Evolutionary conservation across 2,329 filamentous ascomycete genomes (phyloP), one percentile per base, ranked within the genome.

Genomic region (Penicillium sp.): DNA sequence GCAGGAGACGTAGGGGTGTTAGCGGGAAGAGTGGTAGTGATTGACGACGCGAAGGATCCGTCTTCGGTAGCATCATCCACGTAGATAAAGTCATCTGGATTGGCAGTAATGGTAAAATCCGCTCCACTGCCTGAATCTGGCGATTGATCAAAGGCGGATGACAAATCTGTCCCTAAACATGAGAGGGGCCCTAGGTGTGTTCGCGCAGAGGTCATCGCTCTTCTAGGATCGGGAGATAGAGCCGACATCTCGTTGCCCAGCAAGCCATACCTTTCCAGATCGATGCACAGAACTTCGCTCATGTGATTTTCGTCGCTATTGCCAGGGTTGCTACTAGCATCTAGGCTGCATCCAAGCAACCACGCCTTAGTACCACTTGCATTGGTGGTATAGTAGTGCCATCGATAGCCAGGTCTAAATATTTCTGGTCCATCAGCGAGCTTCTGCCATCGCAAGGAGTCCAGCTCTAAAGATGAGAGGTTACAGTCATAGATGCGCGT

Each of bases 371-470:
- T 97, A 6, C 94, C 94, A 70, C 96, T 92, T 64, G 95, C 90
- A 73, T 97, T 96, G 79, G 97, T 91, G 3, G 93, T 96, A 76
- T 95, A 98, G 75, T 99, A 99, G 76, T 98, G 94, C 95, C 95
- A 99, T 63, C 94, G 88, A 76, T 95, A 98, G n/a, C 91, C 92
- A 0, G 88, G 83, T 69, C 91, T 91, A 79, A 97, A 99, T 38
- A 99, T 90, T 73, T 99, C 95, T 54, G 92, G 90, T 3, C 95
- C 95, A 71, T 97, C 94, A 1, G 94, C 95, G 19, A 99, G 84
- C 74, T 93, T 96, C 76, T 97, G 93, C 95, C 95, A 99, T 52
- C 93, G 89, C 54, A 98, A 80, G 0, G 91, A 90, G 61, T 91
- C 90, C 11, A 99, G 83, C 70, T 99, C 95, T 29, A 99, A 81